Conservation (phyloP, 352 stramenopile genomes). For the Phytopythium vexans region DNA sequence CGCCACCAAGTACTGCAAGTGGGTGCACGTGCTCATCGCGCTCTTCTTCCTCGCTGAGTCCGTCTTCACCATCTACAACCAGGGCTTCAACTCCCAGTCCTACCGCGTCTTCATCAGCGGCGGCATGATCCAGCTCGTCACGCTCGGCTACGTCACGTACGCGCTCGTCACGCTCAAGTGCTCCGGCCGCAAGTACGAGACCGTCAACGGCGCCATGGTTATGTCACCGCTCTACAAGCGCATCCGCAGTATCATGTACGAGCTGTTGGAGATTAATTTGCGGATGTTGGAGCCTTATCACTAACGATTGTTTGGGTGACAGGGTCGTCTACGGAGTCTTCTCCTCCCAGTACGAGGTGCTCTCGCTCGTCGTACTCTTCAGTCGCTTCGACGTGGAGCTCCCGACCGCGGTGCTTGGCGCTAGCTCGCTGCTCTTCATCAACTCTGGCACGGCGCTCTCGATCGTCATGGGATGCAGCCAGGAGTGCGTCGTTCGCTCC, state of each 20-base stretch:
- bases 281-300: not conserved
- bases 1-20: slow-evolving; percentile 26
- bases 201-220: slow-evolving; percentile 34
- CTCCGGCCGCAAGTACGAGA: slow-evolving; percentile 48
- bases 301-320: not conserved
- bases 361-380: slow-evolving; percentile 40
- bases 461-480: slow-evolving; percentile 43
- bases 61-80: slow-evolving; percentile 34
- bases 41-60: slow-evolving; percentile 36
- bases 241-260: slow-evolving; percentile 62
- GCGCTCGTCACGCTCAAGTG: slow-evolving; percentile 39
- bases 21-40: slow-evolving; percentile 27
- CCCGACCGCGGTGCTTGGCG: slow-evolving; percentile 25
- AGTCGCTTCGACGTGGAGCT: slow-evolving; percentile 28
- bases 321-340: slow-evolving; percentile 45
- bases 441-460: slow-evolving; percentile 39
- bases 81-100: slow-evolving; percentile 27
- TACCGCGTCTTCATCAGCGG: slow-evolving; percentile 38
- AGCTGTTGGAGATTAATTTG: not conserved
- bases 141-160: slow-evolving; percentile 35
- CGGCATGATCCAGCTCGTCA: slow-evolving; percentile 40
- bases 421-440: slow-evolving; percentile 40
- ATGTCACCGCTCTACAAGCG: slow-evolving; percentile 54
- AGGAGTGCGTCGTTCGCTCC: slow-evolving; percentile 38
- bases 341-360: slow-evolving; percentile 43